Evolutionary conservation across 331 rosid species (phyloP), one percentile per base, ranked within the genome.

Genomic region (Cydonia oblonga): DNA sequence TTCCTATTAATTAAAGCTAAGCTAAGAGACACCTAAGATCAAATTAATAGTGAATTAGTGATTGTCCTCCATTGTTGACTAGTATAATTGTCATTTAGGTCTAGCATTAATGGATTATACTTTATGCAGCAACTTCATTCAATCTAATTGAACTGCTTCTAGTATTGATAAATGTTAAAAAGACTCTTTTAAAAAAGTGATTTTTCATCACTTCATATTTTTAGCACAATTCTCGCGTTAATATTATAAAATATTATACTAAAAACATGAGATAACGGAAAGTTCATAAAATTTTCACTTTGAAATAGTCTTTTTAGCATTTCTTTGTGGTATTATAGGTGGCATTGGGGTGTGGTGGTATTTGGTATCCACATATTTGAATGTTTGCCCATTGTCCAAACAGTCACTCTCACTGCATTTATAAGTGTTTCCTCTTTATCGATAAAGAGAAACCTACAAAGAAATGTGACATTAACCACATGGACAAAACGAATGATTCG

Each of bases 21-120:
- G 25, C 44, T 66, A 61, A 81, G 61, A 68, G 76, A 68, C 73
- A 77, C 56, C 65, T 64, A 68, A 64, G 2, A 73, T 58, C 42
- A 51, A 22, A n/a, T 74, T 59, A 81, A 35, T 60, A 73, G 65
- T 58, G 32, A 26, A 24, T 3, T 51, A 68, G 65, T 58, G 32
- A 26, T 16, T 2, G 33, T 44, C 19, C 22, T 18, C 15, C 26
- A 18, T 49, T 5, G 60, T 25, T 44, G 35, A 42, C 6, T 16
- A 24, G 38, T 38, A 10, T 71, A 24, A 58, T 71, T 58, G 26
- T 35, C 26, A 71, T 23, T 71, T 71, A 57, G 68, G 49, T 9
- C 25, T 20, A 69, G 49, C 7, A 20, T 30, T 40, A 40, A 40
- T 40, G 46, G 46, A 40, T 35, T 35, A 33, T 38, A 38, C 44